A percentile compares a stretch with the other conserved stretches of the same genome.
phyloP scores from a whole-genome alignment of 2,329 filamentous ascomycete genomes.

The Diaporthe sp. region DNA sequence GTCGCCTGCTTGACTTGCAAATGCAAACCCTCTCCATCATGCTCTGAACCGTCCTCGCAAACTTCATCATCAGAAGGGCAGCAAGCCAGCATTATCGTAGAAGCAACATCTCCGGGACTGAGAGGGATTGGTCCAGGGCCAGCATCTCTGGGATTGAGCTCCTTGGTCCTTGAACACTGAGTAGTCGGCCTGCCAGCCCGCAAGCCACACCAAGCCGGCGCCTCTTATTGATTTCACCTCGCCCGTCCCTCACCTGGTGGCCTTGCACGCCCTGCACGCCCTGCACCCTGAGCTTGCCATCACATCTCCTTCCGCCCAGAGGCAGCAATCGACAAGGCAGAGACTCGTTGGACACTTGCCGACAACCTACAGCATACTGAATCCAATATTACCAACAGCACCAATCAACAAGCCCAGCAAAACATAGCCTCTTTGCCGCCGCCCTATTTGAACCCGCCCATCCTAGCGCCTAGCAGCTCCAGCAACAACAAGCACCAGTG shows the following conservation, averaged over 20 bases:
- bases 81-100: conserved; percentile 23
- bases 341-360: neutral
- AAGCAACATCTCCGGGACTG: conserved; percentile 17
- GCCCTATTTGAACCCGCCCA: neutral
- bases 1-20: conserved; percentile 20
- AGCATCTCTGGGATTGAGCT: conserved; percentile 13
- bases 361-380: neutral
- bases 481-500: conserved; percentile 35
- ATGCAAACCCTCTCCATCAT: conserved; percentile 24
- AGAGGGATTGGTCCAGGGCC: conserved; percentile 20
- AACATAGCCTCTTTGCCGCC: neutral
- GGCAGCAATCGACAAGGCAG: neutral
- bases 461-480: neutral
- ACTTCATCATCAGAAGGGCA: conserved; percentile 20
- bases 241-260: neutral
- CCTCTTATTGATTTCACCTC: conserved; percentile 12
- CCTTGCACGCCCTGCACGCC: neutral
- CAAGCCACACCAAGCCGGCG: conserved; percentile 15
- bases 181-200: conserved; percentile 21
- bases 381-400: neutral
- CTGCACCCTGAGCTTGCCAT: conserved; percentile 7
- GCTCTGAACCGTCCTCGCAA: conserved; percentile 19
- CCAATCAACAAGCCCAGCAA: conserved; percentile 6
- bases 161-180: conserved; percentile 12
- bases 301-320: neutral